These are phyloP conservation scores for Cryomyces minteri DNA, from an alignment of 495 filamentous ascomycete genomes.

Conservation along the genomic window DNA sequence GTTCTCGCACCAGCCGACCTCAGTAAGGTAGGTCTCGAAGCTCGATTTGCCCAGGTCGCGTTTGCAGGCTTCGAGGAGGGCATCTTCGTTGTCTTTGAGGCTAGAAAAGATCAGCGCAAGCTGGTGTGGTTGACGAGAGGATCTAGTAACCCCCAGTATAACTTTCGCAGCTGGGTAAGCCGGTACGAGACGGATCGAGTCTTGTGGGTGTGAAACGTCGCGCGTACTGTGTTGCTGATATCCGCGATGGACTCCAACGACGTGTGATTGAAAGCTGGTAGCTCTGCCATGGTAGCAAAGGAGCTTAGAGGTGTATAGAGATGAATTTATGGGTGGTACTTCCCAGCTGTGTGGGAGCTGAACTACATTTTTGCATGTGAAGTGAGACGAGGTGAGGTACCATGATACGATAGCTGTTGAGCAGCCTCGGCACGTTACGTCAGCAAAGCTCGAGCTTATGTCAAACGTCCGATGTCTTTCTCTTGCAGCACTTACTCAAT, in stretches of 20 bases:
- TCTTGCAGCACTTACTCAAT: no score
- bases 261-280: slow-evolving; percentile 40
- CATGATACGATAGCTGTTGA: no score
- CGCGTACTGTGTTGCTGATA: slow-evolving; percentile 35
- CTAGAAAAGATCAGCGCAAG: slow-evolving; percentile 15
- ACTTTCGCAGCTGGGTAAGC: slow-evolving; percentile 67
- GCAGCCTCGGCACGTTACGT: no score
- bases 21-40: slow-evolving; percentile 51
- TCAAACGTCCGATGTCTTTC: no score
- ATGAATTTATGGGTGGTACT: no score
- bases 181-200: slow-evolving; percentile 69
- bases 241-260: slow-evolving; percentile 43
- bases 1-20: slow-evolving; percentile 53
- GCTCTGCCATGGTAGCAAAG: slow-evolving; percentile 5
- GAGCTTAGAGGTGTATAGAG: no score
- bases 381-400: no score
- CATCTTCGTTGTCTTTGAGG: slow-evolving; percentile 53
- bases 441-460: no score
- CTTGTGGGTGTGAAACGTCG: slow-evolving; percentile 56
- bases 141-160: slow-evolving; percentile 60
- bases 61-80: slow-evolving; percentile 49
- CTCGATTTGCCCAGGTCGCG: slow-evolving; percentile 55
- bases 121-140: slow-evolving; percentile 6
- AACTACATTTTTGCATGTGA: no score
- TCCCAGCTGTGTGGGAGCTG: no score